phyloP scores from a whole-genome alignment of 2,329 filamentous ascomycete species.

The Fusarium oligoseptatum region DNA sequence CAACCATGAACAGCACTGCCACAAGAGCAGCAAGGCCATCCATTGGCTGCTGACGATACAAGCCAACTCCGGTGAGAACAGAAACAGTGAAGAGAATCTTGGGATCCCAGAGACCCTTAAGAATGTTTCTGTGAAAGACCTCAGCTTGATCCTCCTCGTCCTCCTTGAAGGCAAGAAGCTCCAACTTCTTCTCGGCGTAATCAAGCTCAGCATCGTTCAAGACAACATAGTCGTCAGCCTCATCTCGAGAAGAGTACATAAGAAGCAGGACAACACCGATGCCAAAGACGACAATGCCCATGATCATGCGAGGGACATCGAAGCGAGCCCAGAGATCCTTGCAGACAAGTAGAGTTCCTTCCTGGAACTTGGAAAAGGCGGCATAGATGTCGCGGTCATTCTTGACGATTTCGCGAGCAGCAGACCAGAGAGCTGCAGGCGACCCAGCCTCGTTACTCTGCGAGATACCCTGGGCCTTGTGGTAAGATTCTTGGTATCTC shows the following conservation, averaged over 20 bases:
- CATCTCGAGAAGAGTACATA: conserved; percentile 76
- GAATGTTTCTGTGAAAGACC: conserved; percentile 49
- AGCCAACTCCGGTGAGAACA: conserved; percentile 45
- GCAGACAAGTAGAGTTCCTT: conserved; percentile 82
- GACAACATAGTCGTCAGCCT: conserved; percentile 67
- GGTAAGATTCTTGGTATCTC: conserved; percentile 89
- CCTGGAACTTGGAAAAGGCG: conserved; percentile 80
- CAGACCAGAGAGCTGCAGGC: conserved; percentile 60
- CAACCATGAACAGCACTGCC: conserved; percentile 53
- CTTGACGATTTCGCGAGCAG: conserved; percentile 60
- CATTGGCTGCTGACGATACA: conserved; percentile 51
- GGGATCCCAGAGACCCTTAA: conserved; percentile 54
- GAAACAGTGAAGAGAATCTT: conserved; percentile 51
- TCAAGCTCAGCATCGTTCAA: conserved; percentile 70
- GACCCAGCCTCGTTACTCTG: conserved; percentile 63
- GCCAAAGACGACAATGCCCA: conserved; percentile 80
- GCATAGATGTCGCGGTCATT: conserved; percentile 59
- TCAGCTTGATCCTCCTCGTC: conserved; percentile 58
- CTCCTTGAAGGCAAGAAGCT: conserved; percentile 58
- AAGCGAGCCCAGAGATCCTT: conserved; percentile 93
- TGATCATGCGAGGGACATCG: conserved; percentile 86
- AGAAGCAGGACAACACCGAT: conserved; percentile 77
- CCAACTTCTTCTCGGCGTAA: conserved; percentile 69
- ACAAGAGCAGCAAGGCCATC: conserved; percentile 57
- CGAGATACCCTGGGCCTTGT: conserved; percentile 76